phyloP scores from a whole-genome alignment of 2,329 filamentous ascomycete species.

The Trichoderma gracile region DNA sequence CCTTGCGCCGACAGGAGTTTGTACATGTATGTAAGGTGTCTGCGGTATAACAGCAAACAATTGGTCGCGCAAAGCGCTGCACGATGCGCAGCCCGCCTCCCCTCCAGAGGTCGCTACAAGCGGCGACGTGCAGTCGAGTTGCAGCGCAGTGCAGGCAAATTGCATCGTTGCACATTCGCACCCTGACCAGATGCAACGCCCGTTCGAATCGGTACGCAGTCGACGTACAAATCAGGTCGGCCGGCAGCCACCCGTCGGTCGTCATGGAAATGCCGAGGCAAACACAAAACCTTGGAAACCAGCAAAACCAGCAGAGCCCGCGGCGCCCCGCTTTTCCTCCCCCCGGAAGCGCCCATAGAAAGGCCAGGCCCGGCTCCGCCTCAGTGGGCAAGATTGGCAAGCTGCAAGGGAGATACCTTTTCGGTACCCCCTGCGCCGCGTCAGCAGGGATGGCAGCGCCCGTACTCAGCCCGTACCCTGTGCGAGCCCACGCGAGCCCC shows the following conservation, averaged over 20 bases:
- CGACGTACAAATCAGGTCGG: too few relatives aligned
- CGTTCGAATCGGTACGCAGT: too few relatives aligned
- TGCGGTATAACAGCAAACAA: neutral
- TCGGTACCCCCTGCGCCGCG: constrained; percentile 15
- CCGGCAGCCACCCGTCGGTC: neutral
- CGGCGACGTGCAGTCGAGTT: neutral
- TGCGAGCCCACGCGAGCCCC: constrained; percentile 21
- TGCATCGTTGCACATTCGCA: too few relatives aligned
- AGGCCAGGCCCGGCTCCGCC: constrained; percentile 21
- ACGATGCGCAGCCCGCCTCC: constrained; percentile 10
- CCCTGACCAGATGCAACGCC: too few relatives aligned
- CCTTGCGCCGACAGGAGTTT: too few relatives aligned
- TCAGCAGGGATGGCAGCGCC: neutral
- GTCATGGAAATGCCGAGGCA: constrained; percentile 23
- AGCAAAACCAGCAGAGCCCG: neutral
- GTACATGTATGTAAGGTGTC: too few relatives aligned
- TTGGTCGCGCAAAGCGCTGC: too few relatives aligned
- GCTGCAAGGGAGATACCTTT: constrained; percentile 12
- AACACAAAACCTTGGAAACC: neutral
- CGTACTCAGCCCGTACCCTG: constrained; percentile 8
- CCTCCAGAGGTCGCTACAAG: neutral
- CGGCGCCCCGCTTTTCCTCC: constrained; percentile 16
- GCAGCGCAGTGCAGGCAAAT: neutral
- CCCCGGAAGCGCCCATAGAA: too few relatives aligned
- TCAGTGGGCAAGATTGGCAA: neutral